phyloP scores from a whole-genome alignment of 371 early-diverging fungal genomes.

The Circinella minor region DNA sequence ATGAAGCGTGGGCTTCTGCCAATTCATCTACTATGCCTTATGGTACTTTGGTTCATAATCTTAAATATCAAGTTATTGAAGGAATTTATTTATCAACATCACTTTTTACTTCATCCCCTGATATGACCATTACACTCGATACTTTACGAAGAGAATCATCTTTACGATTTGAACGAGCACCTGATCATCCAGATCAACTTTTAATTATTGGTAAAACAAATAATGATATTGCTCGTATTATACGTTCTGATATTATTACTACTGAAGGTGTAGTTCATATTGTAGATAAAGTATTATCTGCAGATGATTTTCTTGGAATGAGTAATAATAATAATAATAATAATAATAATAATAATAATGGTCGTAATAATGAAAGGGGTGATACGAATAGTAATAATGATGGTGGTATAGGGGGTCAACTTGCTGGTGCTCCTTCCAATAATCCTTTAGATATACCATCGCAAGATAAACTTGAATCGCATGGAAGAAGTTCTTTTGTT shows the following conservation, averaged over 20 bases:
- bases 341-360: background rate
- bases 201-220: slow-evolving; percentile 17
- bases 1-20: slow-evolving; percentile 27
- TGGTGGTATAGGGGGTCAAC: slow-evolving; percentile 7
- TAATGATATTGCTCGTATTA: slow-evolving; percentile 19
- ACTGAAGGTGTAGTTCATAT: slow-evolving; percentile 34
- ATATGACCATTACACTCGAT: slow-evolving; percentile 12
- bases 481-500: too few species aligned
- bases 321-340: background rate
- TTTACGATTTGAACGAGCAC: slow-evolving; percentile 12
- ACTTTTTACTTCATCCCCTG: slow-evolving; percentile 4
- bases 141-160: slow-evolving; percentile 15
- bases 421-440: background rate
- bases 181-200: slow-evolving; percentile 8
- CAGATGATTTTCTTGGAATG: slow-evolving; percentile 7
- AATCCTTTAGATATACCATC: background rate
- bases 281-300: slow-evolving; percentile 30
- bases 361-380: background rate
- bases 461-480: background rate
- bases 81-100: slow-evolving; percentile 24
- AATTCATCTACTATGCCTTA: slow-evolving; percentile 31
- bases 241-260: slow-evolving; percentile 26
- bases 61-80: slow-evolving; percentile 35
- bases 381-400: background rate
- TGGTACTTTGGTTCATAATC: slow-evolving; percentile 31